Conservation (phyloP, 2,329 filamentous ascomycete genomes). For the Epichloe brachyelytri region DNA sequence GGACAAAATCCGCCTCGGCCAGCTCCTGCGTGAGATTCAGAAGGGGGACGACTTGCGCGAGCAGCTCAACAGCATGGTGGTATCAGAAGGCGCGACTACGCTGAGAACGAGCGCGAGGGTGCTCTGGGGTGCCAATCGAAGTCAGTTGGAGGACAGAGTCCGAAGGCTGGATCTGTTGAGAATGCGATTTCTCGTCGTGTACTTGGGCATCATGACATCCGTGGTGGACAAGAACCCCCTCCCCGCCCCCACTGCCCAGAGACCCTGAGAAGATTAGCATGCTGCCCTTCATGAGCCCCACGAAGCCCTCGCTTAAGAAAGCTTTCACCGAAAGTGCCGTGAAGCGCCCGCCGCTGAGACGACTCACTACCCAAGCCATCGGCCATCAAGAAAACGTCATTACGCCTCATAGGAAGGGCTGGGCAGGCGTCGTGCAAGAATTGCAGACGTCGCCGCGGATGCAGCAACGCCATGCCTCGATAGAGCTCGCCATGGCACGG, state of each 20-base stretch:
- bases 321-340: constrained; percentile 30
- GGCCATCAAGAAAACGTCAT: constrained; percentile 37
- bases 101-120: constrained; percentile 37
- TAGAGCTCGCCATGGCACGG: constrained; percentile 42
- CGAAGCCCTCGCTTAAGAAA: constrained; percentile 24
- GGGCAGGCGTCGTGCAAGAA: constrained; percentile 51
- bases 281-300: constrained; percentile 15
- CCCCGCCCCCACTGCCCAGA: constrained; percentile 17
- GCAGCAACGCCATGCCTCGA: constrained; percentile 48
- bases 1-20: constrained; percentile 47
- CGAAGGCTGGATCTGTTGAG: constrained; percentile 46
- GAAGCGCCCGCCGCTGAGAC: constrained; percentile 35
- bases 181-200: constrained; percentile 52
- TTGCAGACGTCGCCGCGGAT: constrained; percentile 47
- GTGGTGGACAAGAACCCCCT: constrained; percentile 22
- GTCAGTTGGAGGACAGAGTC: constrained; percentile 42
- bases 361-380: constrained; percentile 40
- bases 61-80: constrained; percentile 39
- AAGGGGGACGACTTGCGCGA: constrained; percentile 50
- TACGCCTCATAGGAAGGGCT: constrained; percentile 38
- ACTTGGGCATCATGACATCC: constrained; percentile 44
- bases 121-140: constrained; percentile 44
- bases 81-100: constrained; percentile 29
- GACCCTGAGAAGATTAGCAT: constrained; percentile 22
- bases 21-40: constrained; percentile 49